phyloP scores from a whole-genome alignment of 1,284 basidiomycete species.

The Rhodofomes roseus region DNA sequence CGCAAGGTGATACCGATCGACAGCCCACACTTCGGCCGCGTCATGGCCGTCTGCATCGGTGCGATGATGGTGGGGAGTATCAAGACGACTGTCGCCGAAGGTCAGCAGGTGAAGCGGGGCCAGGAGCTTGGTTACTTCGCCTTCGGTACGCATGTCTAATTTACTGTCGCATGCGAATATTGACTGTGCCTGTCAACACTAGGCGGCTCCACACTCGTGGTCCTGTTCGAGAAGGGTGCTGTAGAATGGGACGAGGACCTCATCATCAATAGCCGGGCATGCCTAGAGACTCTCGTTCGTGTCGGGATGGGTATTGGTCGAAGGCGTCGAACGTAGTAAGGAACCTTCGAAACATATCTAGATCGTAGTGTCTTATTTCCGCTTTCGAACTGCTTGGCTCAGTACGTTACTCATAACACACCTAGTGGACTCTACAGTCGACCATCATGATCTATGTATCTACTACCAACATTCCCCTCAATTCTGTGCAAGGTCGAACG shows the following conservation, averaged over 20 bases:
- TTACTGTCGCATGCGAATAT: not conserved
- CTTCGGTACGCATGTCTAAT: conserved; percentile 58
- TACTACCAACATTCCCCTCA: too few species aligned
- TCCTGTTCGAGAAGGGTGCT: conserved; percentile 79
- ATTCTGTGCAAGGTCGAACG: too few species aligned
- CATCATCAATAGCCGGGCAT: conserved; percentile 77
- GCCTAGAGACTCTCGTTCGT: conserved; percentile 84
- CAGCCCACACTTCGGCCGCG: conserved; percentile 80
- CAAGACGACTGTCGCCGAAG: conserved; percentile 80
- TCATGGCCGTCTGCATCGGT: conserved; percentile 87
- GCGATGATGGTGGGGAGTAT: conserved; percentile 97
- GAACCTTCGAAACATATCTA: not conserved
- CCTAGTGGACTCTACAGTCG: too few species aligned
- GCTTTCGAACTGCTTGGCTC: too few species aligned
- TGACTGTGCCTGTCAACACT: not conserved
- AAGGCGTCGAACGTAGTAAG: conserved; percentile 1
- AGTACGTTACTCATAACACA: too few species aligned
- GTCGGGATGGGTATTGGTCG: conserved; percentile 83
- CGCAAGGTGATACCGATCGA: conserved; percentile 89
- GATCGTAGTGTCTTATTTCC: not conserved
- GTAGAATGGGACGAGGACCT: conserved; percentile 92
- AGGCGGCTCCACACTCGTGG: conserved; percentile 89
- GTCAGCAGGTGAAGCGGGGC: conserved; percentile 75
- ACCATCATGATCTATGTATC: too few species aligned
- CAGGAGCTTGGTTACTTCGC: conserved; percentile 94